Base-by-base conservation (phyloP, 2,329 filamentous ascomycete species). In the Lasiodiplodia sp. region DNA sequence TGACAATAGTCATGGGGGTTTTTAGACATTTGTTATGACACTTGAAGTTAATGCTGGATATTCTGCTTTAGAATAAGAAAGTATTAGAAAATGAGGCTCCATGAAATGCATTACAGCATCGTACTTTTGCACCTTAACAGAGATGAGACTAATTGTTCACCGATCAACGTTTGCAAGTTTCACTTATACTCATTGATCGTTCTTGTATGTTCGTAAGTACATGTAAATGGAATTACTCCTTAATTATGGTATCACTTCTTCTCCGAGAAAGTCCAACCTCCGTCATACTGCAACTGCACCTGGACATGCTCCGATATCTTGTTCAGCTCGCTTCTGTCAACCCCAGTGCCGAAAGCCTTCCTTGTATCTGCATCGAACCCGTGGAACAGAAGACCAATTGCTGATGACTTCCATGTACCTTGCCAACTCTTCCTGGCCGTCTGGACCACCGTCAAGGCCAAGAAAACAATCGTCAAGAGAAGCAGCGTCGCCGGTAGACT, bases 371-470 rank as follows among this genome's bases (percentile, higher is more conserved):
- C 28, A 21, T 60, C 56, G 3, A 60, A 25, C 28, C 56, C 34
- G 12, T 60, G 56, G 14, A 44, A 44, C n/a, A 60, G 34, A n/a
- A 60, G 56, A 10, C 31, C 56, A n/a, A 60, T 21, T 18, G 56
- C 34, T 3, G 56, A 60, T 2, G 56, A 37, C 21, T 40, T 60
- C 56, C 56, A 60, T 2, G 34, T 23, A 14, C 31, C 38, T 8
- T 44, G 56, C 56, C 56, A 60, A 21, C 31, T 37, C 6, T 60
- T 31, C 11, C 12, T 37, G 4, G n/a, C 21, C 8, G 14, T 23
- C 38, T 60, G 56, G 21, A 25, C 11, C 3, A 40, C 38, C 7
- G 34, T n/a, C 16, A 60, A 34, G 14, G 34, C 28, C 31, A 60
- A n/a, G 34, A 44, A 60, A 4, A 60, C 7, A 7, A 60, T n/a